Conservation (phyloP, 225 moss, liverwort and hornwort genomes). For the Sphagnum contortum region DNA sequence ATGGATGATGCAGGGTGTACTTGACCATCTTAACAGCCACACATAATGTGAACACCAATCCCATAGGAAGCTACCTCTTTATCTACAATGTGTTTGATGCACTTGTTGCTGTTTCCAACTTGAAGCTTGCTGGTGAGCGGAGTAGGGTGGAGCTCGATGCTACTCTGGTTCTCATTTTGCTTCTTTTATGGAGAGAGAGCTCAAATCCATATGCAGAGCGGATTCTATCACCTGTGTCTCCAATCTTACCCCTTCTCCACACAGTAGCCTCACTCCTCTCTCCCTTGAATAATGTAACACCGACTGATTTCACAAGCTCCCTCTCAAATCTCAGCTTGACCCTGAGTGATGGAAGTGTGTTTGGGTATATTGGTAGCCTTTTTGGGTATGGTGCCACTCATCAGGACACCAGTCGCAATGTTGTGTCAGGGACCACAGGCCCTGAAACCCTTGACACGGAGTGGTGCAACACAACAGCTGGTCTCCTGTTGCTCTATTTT, state of each 20-base stretch:
- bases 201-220: slow-evolving; percentile 74
- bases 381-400: slow-evolving; percentile 46
- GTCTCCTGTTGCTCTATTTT: slow-evolving; percentile 73
- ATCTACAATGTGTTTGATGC: slow-evolving; percentile 76
- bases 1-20: slow-evolving; percentile 55
- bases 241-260: slow-evolving; percentile 65
- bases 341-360: slow-evolving; percentile 49
- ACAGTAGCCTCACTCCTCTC: slow-evolving; percentile 66
- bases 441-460: slow-evolving; percentile 37
- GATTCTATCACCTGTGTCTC: slow-evolving; percentile 54
- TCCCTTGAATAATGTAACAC: slow-evolving; percentile 20
- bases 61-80: slow-evolving; percentile 82
- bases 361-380: slow-evolving; percentile 64
- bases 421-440: slow-evolving; percentile 20
- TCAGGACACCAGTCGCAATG: slow-evolving; percentile 33
- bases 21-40: slow-evolving; percentile 80
- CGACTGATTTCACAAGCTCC: slow-evolving; percentile 22
- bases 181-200: slow-evolving; percentile 87
- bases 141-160: slow-evolving; percentile 79
- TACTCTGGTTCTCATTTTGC: slow-evolving; percentile 68
- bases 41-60: slow-evolving; percentile 87
- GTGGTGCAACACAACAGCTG: slow-evolving; percentile 86
- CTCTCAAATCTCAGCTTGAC: slow-evolving; percentile 26
- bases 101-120: slow-evolving; percentile 58
- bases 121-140: slow-evolving; percentile 63